Evolutionary conservation across 202 grass and related monocot genomes (phyloP), one percentile per base, ranked within the genome.

Genomic region (Alloteropsis angusta): DNA sequence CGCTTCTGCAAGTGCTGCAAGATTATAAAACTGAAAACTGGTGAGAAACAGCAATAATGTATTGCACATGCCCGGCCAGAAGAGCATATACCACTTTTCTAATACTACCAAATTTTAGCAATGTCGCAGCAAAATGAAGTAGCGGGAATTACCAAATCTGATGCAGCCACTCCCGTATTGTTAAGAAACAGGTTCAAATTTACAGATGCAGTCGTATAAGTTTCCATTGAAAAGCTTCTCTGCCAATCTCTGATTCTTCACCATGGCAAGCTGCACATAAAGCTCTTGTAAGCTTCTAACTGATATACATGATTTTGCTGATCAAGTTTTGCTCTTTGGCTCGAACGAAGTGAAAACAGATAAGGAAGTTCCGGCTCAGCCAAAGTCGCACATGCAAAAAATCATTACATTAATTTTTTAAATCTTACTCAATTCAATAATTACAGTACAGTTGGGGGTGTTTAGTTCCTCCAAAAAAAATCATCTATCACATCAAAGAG

Each of bases 171-270:
- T 65, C 17, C 44, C 18, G 11, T 65, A 10, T 65, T 36, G 17
- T 89, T 59, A 88, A 50, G 72, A 45, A 75, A 78, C 58, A 23
- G 92, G 92, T 79, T 98, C 92, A 46, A 95, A 98, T 78, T 93
- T 93, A 78, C 96, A 98, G 66, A 98, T 91, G 83, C 89, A 95
- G 60, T 98, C 92, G 54, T 95, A 98, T 72, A 98, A 87, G 66
- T 91, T 95, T 52, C 96, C 96, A 66, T 75, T 87, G 38, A 95
- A 95, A 69, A 98, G 85, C 60, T 98, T 98, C 77, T 98, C 92
- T 28, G 92, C 96, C 74, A 98, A 88, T 45, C 96, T 90, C 79
- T 98, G 89, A 71, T 98, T 98, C 79, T 98, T 98, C 78, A 98
- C 88, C 92, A 98, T 98, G 18, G 96, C 96, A 86, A 98, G 85